Conservation (phyloP, 2,329 filamentous ascomycete genomes). For the Verticillium klebahnii region DNA sequence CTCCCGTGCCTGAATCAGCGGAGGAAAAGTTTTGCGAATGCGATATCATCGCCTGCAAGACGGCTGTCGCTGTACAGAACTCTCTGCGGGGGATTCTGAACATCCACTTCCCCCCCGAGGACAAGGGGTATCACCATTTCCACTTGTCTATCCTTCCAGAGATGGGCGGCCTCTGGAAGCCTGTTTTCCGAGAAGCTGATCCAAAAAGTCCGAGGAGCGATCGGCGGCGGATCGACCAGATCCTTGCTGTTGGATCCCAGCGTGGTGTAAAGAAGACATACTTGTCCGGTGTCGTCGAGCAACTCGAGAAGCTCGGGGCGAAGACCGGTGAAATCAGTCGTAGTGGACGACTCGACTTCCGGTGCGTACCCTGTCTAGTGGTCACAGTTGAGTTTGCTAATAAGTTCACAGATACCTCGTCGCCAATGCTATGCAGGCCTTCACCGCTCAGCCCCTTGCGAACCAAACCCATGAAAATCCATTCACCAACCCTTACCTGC, state of each 20-base stretch:
- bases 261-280: conserved; percentile 47
- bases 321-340: conserved; percentile 44
- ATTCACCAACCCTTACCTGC: conserved; percentile 46
- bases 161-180: conserved; percentile 44
- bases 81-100: conserved; percentile 48
- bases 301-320: conserved; percentile 50
- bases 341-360: conserved; percentile 54
- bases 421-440: conserved; percentile 55
- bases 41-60: conserved; percentile 32
- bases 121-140: conserved; percentile 42
- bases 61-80: conserved; percentile 52
- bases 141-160: conserved; percentile 43
- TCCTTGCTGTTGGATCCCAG: conserved; percentile 56
- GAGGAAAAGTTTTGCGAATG: conserved; percentile 40
- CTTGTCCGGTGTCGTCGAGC: conserved; percentile 40
- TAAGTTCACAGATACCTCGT: conserved; percentile 47
- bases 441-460: conserved; percentile 44
- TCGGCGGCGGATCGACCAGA: conserved; percentile 46
- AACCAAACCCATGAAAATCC: conserved; percentile 49
- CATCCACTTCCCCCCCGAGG: conserved; percentile 43
- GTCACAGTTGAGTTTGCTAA: not conserved
- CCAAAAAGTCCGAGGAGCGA: conserved; percentile 22
- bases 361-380: conserved; percentile 33
- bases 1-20: not conserved
- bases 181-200: conserved; percentile 39